Base-by-base conservation (phyloP, 148 eudicot genomes). In the Cornus florida region DNA sequence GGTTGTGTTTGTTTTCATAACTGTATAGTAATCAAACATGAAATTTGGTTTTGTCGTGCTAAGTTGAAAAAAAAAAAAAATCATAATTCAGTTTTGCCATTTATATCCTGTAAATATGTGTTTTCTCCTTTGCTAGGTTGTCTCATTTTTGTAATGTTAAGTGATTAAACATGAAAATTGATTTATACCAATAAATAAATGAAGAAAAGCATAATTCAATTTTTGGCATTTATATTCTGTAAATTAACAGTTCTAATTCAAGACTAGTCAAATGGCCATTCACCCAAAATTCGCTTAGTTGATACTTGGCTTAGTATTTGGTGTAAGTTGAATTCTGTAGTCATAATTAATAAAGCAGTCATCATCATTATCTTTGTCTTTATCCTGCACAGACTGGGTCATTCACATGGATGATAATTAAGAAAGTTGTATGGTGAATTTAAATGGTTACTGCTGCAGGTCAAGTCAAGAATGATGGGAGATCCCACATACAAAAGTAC, bases 401-500 rank as follows among this genome's bases (percentile, higher is more conserved):
- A 7, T 5, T 7, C 48, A 43, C 48, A 43, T 43, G 48, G 48
- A 43, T 62, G 24, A 19, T 62, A 19, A 62, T 62, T 62, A 20
- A 62, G 20, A 62, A 62, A 62, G 23, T 56, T 69, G 56, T n/a
- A 23, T 16, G 67, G 69, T 20, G 33, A 59, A 73, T 75, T 50
- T 66, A 4, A 13, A 43, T 65, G 50, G 70, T 67, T 73, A 14
- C 64, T 81, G 38, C 80, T 84, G 86, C 91, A 96, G 99, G 98
- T 96, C n/a, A 96, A 96, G 83, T 96, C 99, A 64, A 88, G 99
- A 88, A 96, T 96, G 99, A 96, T 96, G 98, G 98, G 99, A 78
- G 99, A 96, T 84, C 81, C 98, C 56, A 69, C 88, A 17, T 96
- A 96, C 94, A 96, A 86, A 84, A 92, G 81, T 81, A 96, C 98